phyloP scores from a whole-genome alignment of 192 early-diverging fungal genomes.

The Spizellomyces sp. region DNA sequence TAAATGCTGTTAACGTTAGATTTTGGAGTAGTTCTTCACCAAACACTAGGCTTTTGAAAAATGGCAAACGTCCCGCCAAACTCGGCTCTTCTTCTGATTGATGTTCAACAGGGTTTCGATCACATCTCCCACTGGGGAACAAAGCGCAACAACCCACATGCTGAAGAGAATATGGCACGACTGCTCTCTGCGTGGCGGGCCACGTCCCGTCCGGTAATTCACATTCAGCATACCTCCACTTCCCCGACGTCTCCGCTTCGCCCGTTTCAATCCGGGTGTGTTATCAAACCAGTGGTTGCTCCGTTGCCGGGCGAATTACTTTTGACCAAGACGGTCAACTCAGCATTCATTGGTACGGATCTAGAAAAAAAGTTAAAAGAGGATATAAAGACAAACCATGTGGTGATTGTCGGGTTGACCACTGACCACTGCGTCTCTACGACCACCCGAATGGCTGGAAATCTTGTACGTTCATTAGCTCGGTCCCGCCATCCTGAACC shows the following conservation, averaged over 20 bases:
- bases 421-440: slow-evolving; percentile 33
- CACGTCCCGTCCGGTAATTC: slow-evolving; percentile 6
- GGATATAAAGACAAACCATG: background rate
- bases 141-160: slow-evolving; percentile 11
- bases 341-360: slow-evolving; percentile 28
- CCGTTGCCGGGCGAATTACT: slow-evolving; percentile 6
- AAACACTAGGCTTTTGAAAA: too few species aligned
- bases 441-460: slow-evolving; percentile 28
- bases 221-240: slow-evolving; percentile 22
- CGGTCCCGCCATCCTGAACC: background rate
- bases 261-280: slow-evolving; percentile 11
- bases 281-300: background rate
- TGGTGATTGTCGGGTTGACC: slow-evolving; percentile 23
- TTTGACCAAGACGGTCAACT: slow-evolving; percentile 27
- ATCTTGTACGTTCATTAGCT: slow-evolving; percentile 3
- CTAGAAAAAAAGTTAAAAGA: slow-evolving; percentile 4
- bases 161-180: background rate
- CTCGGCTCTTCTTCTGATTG: slow-evolving; percentile 15
- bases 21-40: too few species aligned
- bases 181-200: slow-evolving; percentile 12
- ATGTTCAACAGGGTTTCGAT: slow-evolving; percentile 23
- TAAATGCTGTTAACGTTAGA: too few species aligned
- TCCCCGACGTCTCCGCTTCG: slow-evolving; percentile 11
- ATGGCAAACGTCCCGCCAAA: slow-evolving; percentile 4
- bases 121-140: background rate